A percentile compares a stretch with the other conserved stretches of the same genome.
Conservation (phyloP, 352 stramenopile genomes). For the Globisporangium nunn region DNA sequence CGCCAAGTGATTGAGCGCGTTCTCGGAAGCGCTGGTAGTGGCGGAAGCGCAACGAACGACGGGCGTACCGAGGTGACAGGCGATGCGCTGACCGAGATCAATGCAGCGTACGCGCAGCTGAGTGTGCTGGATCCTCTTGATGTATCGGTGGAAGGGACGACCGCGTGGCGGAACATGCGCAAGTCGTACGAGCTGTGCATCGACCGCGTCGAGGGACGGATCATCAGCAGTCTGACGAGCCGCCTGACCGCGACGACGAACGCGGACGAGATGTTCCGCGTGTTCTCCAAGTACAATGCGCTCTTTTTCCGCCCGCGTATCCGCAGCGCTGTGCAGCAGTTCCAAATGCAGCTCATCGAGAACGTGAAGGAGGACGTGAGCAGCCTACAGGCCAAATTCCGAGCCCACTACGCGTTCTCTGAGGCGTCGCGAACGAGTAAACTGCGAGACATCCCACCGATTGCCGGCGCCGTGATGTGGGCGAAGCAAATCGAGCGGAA, state of each 20-base stretch:
- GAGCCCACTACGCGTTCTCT: constrained; percentile 94
- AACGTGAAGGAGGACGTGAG: constrained; percentile 96
- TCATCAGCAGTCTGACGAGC: constrained; percentile 87
- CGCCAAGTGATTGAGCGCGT: constrained; percentile 84
- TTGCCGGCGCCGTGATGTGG: constrained; percentile 98
- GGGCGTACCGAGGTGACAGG: constrained; percentile 56
- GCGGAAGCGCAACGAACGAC: constrained; percentile 23
- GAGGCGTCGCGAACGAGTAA: constrained; percentile 91
- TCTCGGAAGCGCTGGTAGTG: constrained; percentile 40
- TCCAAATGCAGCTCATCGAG: constrained; percentile 98
- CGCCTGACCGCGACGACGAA: constrained; percentile 84
- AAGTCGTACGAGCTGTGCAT: constrained; percentile 90
- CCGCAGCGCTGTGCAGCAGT: constrained; percentile 96
- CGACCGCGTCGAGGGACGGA: constrained; percentile 89
- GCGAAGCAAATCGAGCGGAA: constrained; percentile 99
- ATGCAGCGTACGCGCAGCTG: constrained; percentile 84
- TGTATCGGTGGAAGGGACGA: constrained; percentile 75
- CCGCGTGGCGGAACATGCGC: constrained; percentile 78
- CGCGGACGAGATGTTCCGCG: constrained; percentile 94
- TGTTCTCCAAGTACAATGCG: constrained; percentile 98
- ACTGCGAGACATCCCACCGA: constrained; percentile 95
- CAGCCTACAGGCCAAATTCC: constrained; percentile 94
- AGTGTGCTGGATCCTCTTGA: constrained; percentile 77
- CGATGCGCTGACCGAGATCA: constrained; percentile 83
- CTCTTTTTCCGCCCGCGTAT: constrained; percentile 95